These are phyloP conservation scores for Rhynchospora breviuscula DNA, from an alignment of 176 grass and related monocot species.

Conservation along the genomic window DNA sequence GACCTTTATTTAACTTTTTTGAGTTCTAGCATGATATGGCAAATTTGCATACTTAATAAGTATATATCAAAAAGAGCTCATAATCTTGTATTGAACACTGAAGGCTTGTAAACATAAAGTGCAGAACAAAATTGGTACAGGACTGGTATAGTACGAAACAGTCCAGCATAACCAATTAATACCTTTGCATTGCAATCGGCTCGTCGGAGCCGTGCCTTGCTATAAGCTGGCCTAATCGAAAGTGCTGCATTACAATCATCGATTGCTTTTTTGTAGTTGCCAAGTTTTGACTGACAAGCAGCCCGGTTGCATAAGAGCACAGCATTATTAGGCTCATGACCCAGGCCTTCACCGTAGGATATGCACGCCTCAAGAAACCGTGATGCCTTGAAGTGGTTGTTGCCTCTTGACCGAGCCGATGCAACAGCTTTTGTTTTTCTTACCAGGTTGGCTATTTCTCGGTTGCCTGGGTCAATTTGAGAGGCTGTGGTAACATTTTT, in stretches of 20 bases:
- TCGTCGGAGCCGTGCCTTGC: conserved; percentile 78
- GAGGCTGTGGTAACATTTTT: conserved; percentile 53
- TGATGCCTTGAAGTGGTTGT: conserved; percentile 73
- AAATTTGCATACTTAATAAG: neutral
- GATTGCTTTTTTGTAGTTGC: conserved; percentile 68
- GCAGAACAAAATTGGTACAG: neutral
- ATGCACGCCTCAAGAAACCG: conserved; percentile 73
- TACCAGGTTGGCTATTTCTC: conserved; percentile 49
- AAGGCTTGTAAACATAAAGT: neutral
- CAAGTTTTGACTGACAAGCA: conserved; percentile 68
- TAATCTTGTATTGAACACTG: neutral
- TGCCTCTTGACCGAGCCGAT: conserved; percentile 67
- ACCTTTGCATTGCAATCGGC: conserved; percentile 94
- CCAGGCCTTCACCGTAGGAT: conserved; percentile 64
- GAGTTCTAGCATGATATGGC: neutral
- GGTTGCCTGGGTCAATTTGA: conserved; percentile 64
- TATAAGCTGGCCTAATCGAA: conserved; percentile 60
- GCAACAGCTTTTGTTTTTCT: conserved; percentile 42
- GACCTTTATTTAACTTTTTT: neutral
- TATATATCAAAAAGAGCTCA: neutral
- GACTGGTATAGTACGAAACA: neutral
- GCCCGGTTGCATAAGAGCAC: conserved; percentile 92
- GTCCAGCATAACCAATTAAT: neutral
- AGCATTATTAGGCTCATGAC: conserved; percentile 43
- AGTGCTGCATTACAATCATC: conserved; percentile 80